Percentiles rank a stretch among this genome's conserved stretches.
These are phyloP conservation scores for Citrullus mucosospermus DNA, from an alignment of 306 rosid species.

Conservation along the genomic window DNA sequence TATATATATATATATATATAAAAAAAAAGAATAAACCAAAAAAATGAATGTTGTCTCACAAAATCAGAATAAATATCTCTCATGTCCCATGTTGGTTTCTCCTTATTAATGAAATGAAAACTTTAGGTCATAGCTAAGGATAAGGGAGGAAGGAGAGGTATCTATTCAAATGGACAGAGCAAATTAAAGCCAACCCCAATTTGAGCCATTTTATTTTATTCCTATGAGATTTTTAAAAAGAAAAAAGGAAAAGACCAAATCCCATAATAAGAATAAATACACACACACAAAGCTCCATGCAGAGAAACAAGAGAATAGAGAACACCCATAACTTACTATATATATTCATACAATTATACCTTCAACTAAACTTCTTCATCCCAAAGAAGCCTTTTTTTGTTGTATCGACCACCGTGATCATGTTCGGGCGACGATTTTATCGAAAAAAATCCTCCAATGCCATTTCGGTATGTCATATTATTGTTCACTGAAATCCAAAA, in stretches of 20 bases:
- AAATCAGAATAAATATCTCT: slow-evolving; percentile 7
- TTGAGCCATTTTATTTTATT: slow-evolving; percentile 4
- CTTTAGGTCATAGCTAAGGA: background rate
- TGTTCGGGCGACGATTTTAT: slow-evolving; percentile 42
- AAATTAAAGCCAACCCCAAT: background rate
- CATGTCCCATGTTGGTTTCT: slow-evolving; percentile 3
- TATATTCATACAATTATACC: background rate
- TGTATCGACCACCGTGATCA: background rate
- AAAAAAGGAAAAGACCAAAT: background rate
- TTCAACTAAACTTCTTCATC: background rate
- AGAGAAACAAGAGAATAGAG: background rate
- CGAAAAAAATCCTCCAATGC: slow-evolving; percentile 26
- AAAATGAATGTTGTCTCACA: background rate
- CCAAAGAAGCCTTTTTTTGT: background rate
- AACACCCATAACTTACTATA: background rate
- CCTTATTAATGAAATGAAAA: background rate
- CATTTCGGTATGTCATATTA: slow-evolving; percentile 26
- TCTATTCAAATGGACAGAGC: background rate
- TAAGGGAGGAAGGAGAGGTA: background rate
- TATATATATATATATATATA: too few relatives aligned
- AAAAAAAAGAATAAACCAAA: background rate
- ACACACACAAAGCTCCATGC: background rate
- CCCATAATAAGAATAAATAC: background rate
- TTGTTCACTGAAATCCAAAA: background rate
- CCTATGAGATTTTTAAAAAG: background rate